Evolutionary conservation across 208 protist species (phyloP), one percentile per base, ranked within the genome.

Genomic region (Zelonia costaricensis): DNA sequence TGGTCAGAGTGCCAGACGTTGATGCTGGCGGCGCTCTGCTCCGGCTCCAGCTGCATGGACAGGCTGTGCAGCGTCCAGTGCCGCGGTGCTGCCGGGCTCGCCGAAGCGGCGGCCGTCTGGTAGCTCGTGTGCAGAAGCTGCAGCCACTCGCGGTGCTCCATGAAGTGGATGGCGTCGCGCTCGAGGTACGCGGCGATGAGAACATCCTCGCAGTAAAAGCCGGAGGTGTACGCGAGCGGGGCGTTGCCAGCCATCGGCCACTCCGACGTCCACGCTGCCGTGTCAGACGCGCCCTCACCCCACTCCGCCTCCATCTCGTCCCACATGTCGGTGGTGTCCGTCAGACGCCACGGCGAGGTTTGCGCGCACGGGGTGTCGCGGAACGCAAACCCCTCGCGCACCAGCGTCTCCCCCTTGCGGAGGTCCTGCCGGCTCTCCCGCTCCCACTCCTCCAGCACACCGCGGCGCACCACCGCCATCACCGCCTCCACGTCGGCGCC

Each of bases 1-100:
- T 65, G 51, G 20, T 61, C 56, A 2, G 66, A 73, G 58, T 73
- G 57, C 66, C 66, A 73, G 25, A 61, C 61, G 44, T 66, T 73
- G 18, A 73, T 48, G 30, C 13, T 61, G 13, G 66, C 30, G 4
- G 66, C 66, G 13, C 66, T 57, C 44, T 61, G 66, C 12, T 73
- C 33, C 30, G 66, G 58, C 42, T 56, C 58, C 36, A 65, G 52
- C 22, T 54, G 62, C 49, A 73, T 54, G 25, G 66, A 66, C 10
- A 73, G 36, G 44, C 66, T 73, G 52, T 73, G 52, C 49, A 73
- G 53, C 53, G 7, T 39, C 66, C 66, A 73, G 27, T 8, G 33
- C 6, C 43, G 20, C 6, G 13, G 7, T n/a, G 3, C 27, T 12
- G 4, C 20, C 2, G 6, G n/a, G 55, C 30, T 10, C 9, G n/a